A percentile compares a stretch with the other conserved stretches of the same genome.
phyloP scores from a whole-genome alignment of 2,329 filamentous ascomycete genomes.

The Plectosphaerella cucumerina region DNA sequence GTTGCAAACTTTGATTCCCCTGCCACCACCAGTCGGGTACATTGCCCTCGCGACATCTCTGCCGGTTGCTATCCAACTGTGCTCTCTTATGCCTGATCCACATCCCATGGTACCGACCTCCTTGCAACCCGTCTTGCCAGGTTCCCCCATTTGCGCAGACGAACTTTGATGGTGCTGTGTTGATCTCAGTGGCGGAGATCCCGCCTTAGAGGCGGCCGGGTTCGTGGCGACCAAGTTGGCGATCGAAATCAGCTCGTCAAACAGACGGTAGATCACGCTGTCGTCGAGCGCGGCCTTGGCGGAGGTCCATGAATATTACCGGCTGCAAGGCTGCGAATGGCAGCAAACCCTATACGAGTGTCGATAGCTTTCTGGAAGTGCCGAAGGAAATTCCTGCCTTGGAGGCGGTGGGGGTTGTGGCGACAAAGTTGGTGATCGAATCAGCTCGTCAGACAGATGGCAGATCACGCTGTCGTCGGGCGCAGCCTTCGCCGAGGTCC shows the following conservation, averaged over 20 bases:
- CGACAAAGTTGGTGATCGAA: conserved; percentile 15
- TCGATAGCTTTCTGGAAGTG: not conserved
- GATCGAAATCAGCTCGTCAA: conserved; percentile 15
- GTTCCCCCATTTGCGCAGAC: no score
- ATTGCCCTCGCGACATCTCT: no score
- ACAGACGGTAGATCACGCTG: conserved; percentile 11
- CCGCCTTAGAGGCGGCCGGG: not conserved
- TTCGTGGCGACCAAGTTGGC: conserved; percentile 13
- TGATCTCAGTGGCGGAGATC: no score
- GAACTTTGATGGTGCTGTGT: no score
- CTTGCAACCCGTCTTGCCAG: no score
- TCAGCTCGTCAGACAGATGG: conserved; percentile 13
- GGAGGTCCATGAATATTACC: not conserved
- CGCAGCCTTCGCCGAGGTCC: not conserved
- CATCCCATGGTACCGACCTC: no score
- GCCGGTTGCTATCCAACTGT: no score
- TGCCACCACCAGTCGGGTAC: no score
- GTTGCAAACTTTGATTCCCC: no score
- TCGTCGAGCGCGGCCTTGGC: not conserved
- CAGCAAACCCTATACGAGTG: not conserved
- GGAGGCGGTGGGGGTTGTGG: conserved; percentile 2
- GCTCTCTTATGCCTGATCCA: no score
- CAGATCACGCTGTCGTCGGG: conserved; percentile 9
- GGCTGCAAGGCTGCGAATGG: not conserved
- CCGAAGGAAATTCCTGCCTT: no score